These are phyloP conservation scores for Ilex asprella DNA, from an alignment of 257 asterid species.

Conservation along the genomic window DNA sequence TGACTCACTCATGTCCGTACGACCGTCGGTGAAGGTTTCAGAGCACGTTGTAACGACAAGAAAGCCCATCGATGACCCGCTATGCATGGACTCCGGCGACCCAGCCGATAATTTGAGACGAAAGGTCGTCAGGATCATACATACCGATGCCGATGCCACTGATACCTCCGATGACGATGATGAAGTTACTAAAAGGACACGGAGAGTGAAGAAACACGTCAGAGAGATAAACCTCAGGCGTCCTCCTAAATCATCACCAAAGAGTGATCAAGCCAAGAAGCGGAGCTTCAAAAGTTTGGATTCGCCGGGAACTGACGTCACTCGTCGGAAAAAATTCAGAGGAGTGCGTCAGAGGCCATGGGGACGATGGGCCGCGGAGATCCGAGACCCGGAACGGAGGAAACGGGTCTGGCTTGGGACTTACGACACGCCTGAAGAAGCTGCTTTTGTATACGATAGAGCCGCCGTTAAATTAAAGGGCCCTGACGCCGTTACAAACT, in stretches of 20 bases:
- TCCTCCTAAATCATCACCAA: not conserved
- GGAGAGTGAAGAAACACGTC: constrained; percentile 53
- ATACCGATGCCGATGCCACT: constrained; percentile 69
- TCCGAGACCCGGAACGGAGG: constrained; percentile 59
- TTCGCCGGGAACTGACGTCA: constrained; percentile 21
- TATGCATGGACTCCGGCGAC: constrained; percentile 10
- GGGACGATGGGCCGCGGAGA: constrained; percentile 96
- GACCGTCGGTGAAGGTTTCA: too few relatives aligned
- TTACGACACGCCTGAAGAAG: constrained; percentile 79
- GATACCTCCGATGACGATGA: constrained; percentile 43
- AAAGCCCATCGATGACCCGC: constrained; percentile 14
- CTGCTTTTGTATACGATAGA: constrained; percentile 64
- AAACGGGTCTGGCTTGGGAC: constrained; percentile 92
- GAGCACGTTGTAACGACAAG: too few relatives aligned
- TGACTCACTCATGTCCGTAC: too few relatives aligned
- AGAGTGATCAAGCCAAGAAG: constrained; percentile 11
- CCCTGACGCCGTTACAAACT: constrained; percentile 54
- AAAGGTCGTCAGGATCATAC: constrained; percentile 36
- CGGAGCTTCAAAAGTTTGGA: constrained; percentile 3
- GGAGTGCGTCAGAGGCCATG: constrained; percentile 87
- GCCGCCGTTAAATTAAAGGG: constrained; percentile 76
- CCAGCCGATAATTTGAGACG: not conserved
- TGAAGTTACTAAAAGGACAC: not conserved
- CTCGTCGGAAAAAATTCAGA: constrained; percentile 41
- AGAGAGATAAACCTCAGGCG: constrained; percentile 40